These are phyloP conservation scores for Aquilaria malaccensis DNA, from an alignment of 345 rosid species.

Conservation along the genomic window DNA sequence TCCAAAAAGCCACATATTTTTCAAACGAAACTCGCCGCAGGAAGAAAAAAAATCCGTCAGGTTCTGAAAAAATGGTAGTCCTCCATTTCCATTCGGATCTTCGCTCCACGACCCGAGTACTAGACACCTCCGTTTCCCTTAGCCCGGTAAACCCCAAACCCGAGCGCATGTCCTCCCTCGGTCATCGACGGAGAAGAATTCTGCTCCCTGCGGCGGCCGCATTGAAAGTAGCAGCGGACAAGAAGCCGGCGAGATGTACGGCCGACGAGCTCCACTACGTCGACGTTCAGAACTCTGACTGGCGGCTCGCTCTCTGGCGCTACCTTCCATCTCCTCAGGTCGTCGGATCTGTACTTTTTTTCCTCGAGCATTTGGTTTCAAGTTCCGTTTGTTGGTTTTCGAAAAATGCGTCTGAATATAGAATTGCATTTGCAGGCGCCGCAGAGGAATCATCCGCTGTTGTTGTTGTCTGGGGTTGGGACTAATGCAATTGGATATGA, in stretches of 20 bases:
- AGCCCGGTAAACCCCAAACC: not conserved
- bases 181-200: not conserved
- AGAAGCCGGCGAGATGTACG: slow-evolving; percentile 46
- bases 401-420: not conserved
- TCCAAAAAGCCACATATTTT: too few species aligned
- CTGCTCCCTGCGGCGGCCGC: not conserved
- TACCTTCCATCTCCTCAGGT: slow-evolving; percentile 50
- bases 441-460: slow-evolving; percentile 60
- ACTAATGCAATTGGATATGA: slow-evolving; percentile 63
- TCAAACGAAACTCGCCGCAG: too few species aligned
- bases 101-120: not conserved
- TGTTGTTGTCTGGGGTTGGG: slow-evolving; percentile 70
- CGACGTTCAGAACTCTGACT: slow-evolving; percentile 57
- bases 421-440: slow-evolving; percentile 28
- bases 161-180: not conserved
- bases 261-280: slow-evolving; percentile 95
- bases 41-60: too few species aligned
- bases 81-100: slow-evolving; percentile 7
- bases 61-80: not conserved
- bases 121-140: not conserved
- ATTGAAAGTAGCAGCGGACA: not conserved
- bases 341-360: not conserved
- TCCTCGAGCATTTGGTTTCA: not conserved
- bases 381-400: too few species aligned
- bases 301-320: slow-evolving; percentile 94